These are phyloP conservation scores for Wickerhamiella brachini DNA, from an alignment of 805 yeast genomes.

Conservation along the genomic window DNA sequence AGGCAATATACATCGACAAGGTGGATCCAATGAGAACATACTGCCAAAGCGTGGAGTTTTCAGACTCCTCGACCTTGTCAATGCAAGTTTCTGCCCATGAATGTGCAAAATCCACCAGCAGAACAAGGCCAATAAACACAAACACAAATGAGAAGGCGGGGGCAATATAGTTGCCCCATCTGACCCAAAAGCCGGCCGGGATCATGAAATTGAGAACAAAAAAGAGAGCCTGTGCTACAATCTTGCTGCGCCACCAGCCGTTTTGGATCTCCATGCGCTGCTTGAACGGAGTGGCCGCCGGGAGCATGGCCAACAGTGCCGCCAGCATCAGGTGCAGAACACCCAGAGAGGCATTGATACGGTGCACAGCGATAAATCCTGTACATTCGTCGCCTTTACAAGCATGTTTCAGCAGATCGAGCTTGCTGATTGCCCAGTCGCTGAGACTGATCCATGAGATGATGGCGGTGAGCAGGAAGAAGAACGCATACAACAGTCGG, in stretches of 20 bases:
- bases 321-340: constrained; percentile 63
- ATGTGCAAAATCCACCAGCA: constrained; percentile 93
- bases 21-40: constrained; percentile 77
- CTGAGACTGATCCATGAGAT: constrained; percentile 88
- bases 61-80: constrained; percentile 75
- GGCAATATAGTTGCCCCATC: constrained; percentile 86
- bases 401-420: constrained; percentile 54
- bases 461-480: constrained; percentile 63
- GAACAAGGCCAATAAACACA: constrained; percentile 75
- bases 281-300: constrained; percentile 34
- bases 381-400: constrained; percentile 79
- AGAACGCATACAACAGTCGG: constrained; percentile 69
- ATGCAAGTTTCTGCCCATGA: constrained; percentile 97
- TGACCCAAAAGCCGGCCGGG: constrained; percentile 75
- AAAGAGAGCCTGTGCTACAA: constrained; percentile 36
- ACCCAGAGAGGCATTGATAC: constrained; percentile 81
- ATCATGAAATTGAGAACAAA: constrained; percentile 54
- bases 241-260: constrained; percentile 78
- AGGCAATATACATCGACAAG: constrained; percentile 62
- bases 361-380: constrained; percentile 89
- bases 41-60: constrained; percentile 62
- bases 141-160: constrained; percentile 73
- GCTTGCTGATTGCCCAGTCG: constrained; percentile 59
- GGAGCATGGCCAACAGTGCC: constrained; percentile 49
- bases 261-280: constrained; percentile 77